Percentiles rank a stretch among this genome's conserved stretches.
Conservation (phyloP, 2,329 filamentous ascomycete species). For the Colletotrichum acutatum region DNA sequence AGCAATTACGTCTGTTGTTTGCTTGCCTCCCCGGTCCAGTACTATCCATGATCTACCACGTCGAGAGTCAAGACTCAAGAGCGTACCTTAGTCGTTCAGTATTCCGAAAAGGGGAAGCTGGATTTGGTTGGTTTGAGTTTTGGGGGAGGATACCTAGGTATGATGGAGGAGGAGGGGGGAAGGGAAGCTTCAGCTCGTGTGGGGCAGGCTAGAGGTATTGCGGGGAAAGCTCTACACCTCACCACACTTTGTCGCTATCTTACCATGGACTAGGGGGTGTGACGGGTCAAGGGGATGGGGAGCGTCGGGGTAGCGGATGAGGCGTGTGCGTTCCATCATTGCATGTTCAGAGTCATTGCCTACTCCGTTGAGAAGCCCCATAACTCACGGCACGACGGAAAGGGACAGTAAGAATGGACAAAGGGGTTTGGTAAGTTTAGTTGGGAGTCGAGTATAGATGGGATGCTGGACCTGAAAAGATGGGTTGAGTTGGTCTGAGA, state of each 20-base stretch:
- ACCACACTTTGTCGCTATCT: too few relatives aligned
- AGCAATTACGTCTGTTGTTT: not conserved
- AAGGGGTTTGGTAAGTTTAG: not conserved
- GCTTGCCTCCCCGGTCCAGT: not conserved
- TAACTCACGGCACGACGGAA: not conserved
- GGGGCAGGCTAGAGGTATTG: constrained; percentile 1
- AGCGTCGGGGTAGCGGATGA: constrained; percentile 33
- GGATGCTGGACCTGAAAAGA: not conserved
- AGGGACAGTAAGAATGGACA: constrained; percentile 9
- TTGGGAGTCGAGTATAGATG: not conserved
- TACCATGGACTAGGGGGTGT: not conserved
- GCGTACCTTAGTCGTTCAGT: not conserved
- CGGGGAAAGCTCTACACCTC: constrained; percentile 17
- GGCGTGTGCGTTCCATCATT: constrained; percentile 2
- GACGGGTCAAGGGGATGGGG: constrained; percentile 25
- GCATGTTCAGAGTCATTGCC: not conserved
- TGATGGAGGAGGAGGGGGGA: too few relatives aligned
- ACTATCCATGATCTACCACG: not conserved
- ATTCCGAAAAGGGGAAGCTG: not conserved
- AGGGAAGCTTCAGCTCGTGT: constrained; percentile 27
- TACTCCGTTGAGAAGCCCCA: too few relatives aligned
- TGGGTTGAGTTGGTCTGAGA: not conserved
- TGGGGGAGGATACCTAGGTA: not conserved
- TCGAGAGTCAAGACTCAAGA: not conserved
- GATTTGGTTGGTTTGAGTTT: constrained; percentile 2